phyloP scores from a whole-genome alignment of 495 filamentous ascomycete species.

The Alectoria sarmentosa region DNA sequence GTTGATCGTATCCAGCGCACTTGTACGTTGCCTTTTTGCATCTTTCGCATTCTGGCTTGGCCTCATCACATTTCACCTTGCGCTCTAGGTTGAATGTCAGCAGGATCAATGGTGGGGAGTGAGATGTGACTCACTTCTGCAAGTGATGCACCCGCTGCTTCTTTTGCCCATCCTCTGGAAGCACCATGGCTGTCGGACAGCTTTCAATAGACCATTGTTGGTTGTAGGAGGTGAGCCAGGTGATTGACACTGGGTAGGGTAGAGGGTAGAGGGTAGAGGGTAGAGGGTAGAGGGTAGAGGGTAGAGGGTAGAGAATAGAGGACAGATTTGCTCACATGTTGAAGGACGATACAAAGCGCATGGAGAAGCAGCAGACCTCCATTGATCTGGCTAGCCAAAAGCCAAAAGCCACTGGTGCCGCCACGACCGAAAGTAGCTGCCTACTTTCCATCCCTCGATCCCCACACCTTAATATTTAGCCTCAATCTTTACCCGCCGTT shows the following conservation, averaged over 20 bases:
- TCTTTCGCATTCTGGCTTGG: conserved; percentile 15
- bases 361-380: neutral
- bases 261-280: neutral
- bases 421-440: neutral
- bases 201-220: conserved; percentile 3
- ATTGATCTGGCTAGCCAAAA: neutral
- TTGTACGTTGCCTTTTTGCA: conserved; percentile 18
- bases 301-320: neutral
- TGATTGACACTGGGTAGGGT: neutral
- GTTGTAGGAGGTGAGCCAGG: neutral
- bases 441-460: too few relatives aligned
- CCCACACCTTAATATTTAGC: too few relatives aligned
- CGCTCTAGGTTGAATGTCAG: conserved; percentile 20
- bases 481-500: neutral
- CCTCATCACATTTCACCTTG: conserved; percentile 39
- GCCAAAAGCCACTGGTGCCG: neutral
- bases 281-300: too few relatives aligned
- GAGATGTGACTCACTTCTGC: conserved; percentile 24
- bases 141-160: conserved; percentile 41
- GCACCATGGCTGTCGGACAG: conserved; percentile 6
- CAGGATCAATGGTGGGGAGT: neutral
- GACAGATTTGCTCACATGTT: too few relatives aligned
- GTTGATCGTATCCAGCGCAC: conserved; percentile 16
- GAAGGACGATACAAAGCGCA: neutral
- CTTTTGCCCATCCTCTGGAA: conserved; percentile 22